Conservation (phyloP, 805 yeast genomes). For the Metschnikowia kunwiensis region DNA sequence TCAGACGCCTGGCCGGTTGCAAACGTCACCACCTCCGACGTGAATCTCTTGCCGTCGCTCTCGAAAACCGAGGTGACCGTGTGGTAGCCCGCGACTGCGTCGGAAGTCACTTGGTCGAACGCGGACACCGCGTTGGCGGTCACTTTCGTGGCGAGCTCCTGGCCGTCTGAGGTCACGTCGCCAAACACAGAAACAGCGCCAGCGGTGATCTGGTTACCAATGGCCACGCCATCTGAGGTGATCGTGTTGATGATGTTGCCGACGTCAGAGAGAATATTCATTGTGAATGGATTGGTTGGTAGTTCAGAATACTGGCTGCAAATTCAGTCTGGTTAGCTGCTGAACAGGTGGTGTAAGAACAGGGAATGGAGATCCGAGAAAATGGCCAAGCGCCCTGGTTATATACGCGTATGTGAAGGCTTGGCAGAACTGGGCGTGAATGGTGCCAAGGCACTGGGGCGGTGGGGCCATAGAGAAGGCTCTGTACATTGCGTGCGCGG, state of each 20-base stretch:
- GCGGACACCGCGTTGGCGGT: slow-evolving; percentile 12
- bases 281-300: no score
- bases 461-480: no score
- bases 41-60: slow-evolving; percentile 7
- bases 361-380: slow-evolving; percentile 1
- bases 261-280: slow-evolving; percentile 7
- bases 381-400: no score
- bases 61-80: slow-evolving; percentile 13
- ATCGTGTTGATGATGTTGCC: slow-evolving; percentile 9
- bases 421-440: no score
- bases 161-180: slow-evolving; percentile 3
- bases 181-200: slow-evolving; percentile 12
- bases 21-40: slow-evolving; percentile 10
- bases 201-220: slow-evolving; percentile 8
- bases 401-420: no score
- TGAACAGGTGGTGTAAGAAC: background rate
- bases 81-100: slow-evolving; percentile 18
- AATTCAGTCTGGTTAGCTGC: no score
- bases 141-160: background rate
- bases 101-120: slow-evolving; percentile 11
- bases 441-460: no score
- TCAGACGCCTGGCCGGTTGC: slow-evolving; percentile 4
- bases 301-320: no score
- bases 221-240: slow-evolving; percentile 8
- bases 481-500: no score